Evolutionary conservation across 108 stramenopile genomes (phyloP), one percentile per base, ranked within the genome.

Genomic region (Poteriospumella lacustris): DNA sequence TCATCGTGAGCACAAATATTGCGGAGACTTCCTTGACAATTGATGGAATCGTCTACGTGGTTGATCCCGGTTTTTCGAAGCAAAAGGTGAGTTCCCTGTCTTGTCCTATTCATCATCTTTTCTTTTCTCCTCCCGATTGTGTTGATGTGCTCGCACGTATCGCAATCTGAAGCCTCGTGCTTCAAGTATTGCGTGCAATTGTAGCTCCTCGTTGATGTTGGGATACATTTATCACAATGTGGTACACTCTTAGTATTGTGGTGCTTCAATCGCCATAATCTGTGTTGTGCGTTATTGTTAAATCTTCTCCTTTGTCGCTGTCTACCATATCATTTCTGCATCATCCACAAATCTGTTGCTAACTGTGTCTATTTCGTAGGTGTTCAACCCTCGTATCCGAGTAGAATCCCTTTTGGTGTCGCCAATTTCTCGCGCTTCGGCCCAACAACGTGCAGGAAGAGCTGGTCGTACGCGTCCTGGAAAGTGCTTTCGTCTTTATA

Each of bases 41-140:
- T 83, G 99, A 98, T 86, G 98, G 99, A 40, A 95, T 98, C 47
- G 97, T 99, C 2, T 99, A 97, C 81, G 98, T 99, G 42, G 95
- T 99, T 34, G 98, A 99, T 83, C 96, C 98, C 9, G 97, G 98
- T 38, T 98, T 99, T 72, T 91, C 89, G 52, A 99, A 98, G 85
- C 98, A 99, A 87, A 99, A 99, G 88, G 70, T 73, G 36, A 52
- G 31, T 33, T 9, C 40, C 12, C 19, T 52, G n/a, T n/a, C n/a
- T n/a, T n/a, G n/a, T n/a, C n/a, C n/a, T n/a, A n/a, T n/a, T n/a
- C n/a, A n/a, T n/a, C n/a, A n/a, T n/a, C n/a, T n/a, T n/a, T n/a
- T n/a, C n/a, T n/a, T n/a, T n/a, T n/a, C n/a, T n/a, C n/a, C n/a
- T n/a, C n/a, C n/a, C n/a, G n/a, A n/a, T n/a, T n/a, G n/a, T n/a